phyloP scores from a whole-genome alignment of 2,329 filamentous ascomycete species.

The Fusarium zealandicum region DNA sequence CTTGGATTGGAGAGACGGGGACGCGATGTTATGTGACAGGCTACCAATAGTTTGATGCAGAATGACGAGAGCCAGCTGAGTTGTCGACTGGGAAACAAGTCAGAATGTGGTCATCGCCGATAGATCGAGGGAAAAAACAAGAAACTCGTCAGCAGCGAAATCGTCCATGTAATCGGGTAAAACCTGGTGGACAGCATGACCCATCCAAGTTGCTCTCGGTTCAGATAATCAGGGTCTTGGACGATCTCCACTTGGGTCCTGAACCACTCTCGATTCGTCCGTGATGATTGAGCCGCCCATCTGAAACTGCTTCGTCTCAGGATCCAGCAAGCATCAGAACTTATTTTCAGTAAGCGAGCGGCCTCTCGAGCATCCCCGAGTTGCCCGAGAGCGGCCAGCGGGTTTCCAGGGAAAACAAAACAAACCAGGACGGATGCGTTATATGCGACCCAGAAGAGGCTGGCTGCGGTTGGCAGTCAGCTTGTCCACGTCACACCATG shows the following conservation, averaged over 20 bases:
- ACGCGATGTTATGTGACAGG: conserved; percentile 11
- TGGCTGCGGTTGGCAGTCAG: not conserved
- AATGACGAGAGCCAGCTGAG: conserved; percentile 3
- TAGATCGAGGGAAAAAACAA: not conserved
- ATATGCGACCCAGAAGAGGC: not conserved
- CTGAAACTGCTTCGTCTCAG: conserved; percentile 26
- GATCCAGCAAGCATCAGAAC: not conserved
- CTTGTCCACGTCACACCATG: conserved; percentile 31
- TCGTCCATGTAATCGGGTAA: not conserved
- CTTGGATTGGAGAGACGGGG: conserved; percentile 28
- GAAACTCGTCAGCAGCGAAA: not conserved
- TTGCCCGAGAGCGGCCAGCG: not conserved
- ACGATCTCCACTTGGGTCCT: conserved; percentile 1
- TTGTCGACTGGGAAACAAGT: conserved; percentile 3
- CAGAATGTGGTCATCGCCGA: conserved; percentile 1
- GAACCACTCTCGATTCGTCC: not conserved
- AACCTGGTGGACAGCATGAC: not conserved
- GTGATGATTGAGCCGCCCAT: not conserved
- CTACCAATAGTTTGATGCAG: conserved; percentile 17
- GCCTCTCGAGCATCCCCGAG: not conserved
- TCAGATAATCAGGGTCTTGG: conserved; percentile 17
- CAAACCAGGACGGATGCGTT: conserved; percentile 4
- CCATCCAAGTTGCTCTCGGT: not conserved
- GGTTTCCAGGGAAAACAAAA: conserved; percentile 4
- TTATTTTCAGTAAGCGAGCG: conserved; percentile 12